Evolutionary conservation across 805 yeast genomes (phyloP), one percentile per base, ranked within the genome.

Genomic region (Candida peoriensis): DNA sequence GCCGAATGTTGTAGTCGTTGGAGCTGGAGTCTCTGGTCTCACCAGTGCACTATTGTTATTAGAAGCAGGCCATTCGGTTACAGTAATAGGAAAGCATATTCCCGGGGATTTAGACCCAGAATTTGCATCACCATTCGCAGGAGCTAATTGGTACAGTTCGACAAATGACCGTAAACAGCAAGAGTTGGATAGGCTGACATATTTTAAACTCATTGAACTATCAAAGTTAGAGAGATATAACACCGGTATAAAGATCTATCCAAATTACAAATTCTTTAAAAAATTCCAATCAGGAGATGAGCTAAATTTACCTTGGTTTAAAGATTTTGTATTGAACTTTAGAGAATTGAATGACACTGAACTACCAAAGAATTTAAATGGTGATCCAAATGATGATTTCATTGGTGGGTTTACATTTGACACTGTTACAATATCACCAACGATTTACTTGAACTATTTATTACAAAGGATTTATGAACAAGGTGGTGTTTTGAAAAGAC

Each of bases 61-160:
- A 1, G 51, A 61, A 34, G 48, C 54, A 24, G 66, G 63, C 3
- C 60, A 66, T 38, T 58, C 59, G 19, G 67, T 69, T 7, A 55
- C 64, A 3, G 54, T 70, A 11, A 47, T 70, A 6, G 66, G 68
- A 2, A 53, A 60, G 15, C 55, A 68, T 38, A 45, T 76, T 15
- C 81, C 81, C 2, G 78, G 80, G 1, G 81, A 76, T 35, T 51
- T 57, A 24, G 64, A 65, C 28, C 57, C 63, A 26, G 65, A 65
- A 6, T 78, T 72, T 47, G 66, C 81, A 4, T 73, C 79, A 1
- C 81, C 83, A 5, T 71, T 63, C 50, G 84, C 83, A 1, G 84
- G 84, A 2, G 85, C 83, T 29, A 73, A 77, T 44, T 78, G 84
- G 81, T 64, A 61, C 30, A 70, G 79, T 8, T 72, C 74, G 56